Evolutionary conservation across 2,329 filamentous ascomycete species (phyloP), one percentile per base, ranked within the genome.

Genomic region (Colletotrichum sp.): DNA sequence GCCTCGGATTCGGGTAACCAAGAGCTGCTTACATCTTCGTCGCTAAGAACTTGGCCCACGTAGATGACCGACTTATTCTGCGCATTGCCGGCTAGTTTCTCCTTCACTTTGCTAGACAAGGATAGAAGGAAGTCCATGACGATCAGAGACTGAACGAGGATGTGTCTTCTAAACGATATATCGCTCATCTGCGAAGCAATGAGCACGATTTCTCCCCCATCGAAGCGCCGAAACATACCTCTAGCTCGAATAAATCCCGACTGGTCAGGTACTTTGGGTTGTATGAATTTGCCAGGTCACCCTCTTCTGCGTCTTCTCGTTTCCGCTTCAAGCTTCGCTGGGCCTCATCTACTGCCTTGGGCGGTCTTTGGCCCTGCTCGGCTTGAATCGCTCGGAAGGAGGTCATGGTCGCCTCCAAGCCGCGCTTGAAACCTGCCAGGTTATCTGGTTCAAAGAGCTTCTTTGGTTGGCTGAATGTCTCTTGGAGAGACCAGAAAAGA

Each of bases 201-300:
- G 75, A 85, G 82, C 77, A 69, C 24, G 34, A 58, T 28, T 66
- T 81, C 7, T n/a, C 21, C 15, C 18, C 7, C 36, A 7, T 32
- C 8, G 16, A n/a, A 24, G 43, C n/a, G n/a, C 9, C 34, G n/a
- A 36, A 21, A 26, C 86, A 76, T 88, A 95, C 94, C 90, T 99
- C 97, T 61, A 99, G 91, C 80, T 97, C 95, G 84, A 99, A 99
- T 2, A 99, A 88, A 83, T 99, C 97, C 78, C 94, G 91, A 83
- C 96, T 98, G n/a, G 97, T 99, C 21, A 99, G 90, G 83, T 99
- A 99, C 82, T 98, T 99, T 2, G 97, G 96, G 80, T 99, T 99
- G 86, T 98, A 98, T 28, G 91, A 93, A 81, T 92, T 94, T 28
- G 92, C 89, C 66, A 93, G 86, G 76, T 93, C 93, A 52, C 73